phyloP scores from a whole-genome alignment of 2,329 filamentous ascomycete species.

The Ascochyta clinopodiicola region DNA sequence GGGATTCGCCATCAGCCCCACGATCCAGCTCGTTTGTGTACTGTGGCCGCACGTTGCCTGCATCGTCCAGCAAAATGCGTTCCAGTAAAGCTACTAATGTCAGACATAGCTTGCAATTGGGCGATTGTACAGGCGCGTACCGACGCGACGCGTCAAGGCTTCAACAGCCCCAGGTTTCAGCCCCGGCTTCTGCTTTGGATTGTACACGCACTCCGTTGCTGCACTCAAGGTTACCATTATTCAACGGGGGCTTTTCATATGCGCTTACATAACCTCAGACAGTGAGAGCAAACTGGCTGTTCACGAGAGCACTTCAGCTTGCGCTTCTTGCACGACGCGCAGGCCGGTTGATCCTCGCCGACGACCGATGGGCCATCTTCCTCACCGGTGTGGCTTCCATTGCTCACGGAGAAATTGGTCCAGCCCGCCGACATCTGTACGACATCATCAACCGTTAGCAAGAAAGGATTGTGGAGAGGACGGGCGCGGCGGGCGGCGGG shows the following conservation, averaged over 20 bases:
- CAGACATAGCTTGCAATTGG: conserved; percentile 8
- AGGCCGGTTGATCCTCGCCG: conserved; percentile 40
- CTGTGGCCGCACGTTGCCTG: conserved; percentile 31
- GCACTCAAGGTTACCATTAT: conserved; percentile 16
- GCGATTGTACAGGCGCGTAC: conserved; percentile 19
- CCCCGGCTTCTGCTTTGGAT: conserved; percentile 44
- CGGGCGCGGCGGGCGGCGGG: conserved; percentile 33
- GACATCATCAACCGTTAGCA: conserved; percentile 26
- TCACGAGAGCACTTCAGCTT: conserved; percentile 44
- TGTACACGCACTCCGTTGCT: conserved; percentile 41
- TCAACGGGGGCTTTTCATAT: background rate
- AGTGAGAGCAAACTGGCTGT: conserved; percentile 42
- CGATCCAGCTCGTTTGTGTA: conserved; percentile 21
- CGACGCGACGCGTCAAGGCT: conserved; percentile 42
- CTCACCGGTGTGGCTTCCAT: conserved; percentile 32
- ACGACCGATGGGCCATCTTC: conserved; percentile 33
- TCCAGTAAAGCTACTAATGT: conserved; percentile 38
- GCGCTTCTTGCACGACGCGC: conserved; percentile 41
- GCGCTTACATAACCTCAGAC: conserved; percentile 39
- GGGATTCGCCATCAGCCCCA: background rate
- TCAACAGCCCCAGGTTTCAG: conserved; percentile 44
- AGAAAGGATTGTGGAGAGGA: conserved; percentile 29
- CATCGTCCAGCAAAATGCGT: conserved; percentile 37
- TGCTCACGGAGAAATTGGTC: conserved; percentile 42
- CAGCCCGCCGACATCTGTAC: conserved; percentile 42